Base-by-base conservation (phyloP, 2,329 filamentous ascomycete genomes). In the Colletotrichum agaves region DNA sequence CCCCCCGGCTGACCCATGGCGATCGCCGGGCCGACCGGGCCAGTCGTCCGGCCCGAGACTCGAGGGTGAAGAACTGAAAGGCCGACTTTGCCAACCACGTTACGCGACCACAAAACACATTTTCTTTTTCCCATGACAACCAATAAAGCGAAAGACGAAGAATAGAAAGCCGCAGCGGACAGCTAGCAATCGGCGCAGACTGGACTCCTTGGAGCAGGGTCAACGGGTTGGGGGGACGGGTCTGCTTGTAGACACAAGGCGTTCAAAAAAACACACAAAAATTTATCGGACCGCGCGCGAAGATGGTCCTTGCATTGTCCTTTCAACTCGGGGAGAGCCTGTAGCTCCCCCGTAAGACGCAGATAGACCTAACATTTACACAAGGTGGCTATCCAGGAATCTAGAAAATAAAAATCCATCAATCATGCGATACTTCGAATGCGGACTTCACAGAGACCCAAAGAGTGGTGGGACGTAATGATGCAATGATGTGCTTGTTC, bases 21-120 rank as follows among this genome's bases (percentile, higher is more conserved):
- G 64, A 67, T 67, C 64, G 64, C 23, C 64, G 64, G 47, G 61
- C 43, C 35, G 64, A 67, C 17, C 64, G 64, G 53, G 55, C 61
- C 47, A 67, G 61, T 39, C 64, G 64, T 23, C 46, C 64, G 39
- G 61, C 56, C 46, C 64, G 61, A 17, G 64, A 67, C 11, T 67
- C 64, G 17, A 17, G 64, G 31, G 64, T 67, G n/a, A 67, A 67
- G 61, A 67, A 67, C 47, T 67, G 35, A 43, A 8, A 8, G 27
- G 27, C 27, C 27, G 27, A 27, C 6, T 27, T 7, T 6, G n/a
- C n/a, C 37, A 17, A 15, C 21, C 31, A 37, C 10, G n/a, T 1
- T 21, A 53, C 17, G 46, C 46, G n/a, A 49, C 6, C 46, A n/a
- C 13, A 13, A 10, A 17, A 19, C 35, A 7, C 10, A 53, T 27